Conservation (phyloP, 768 basidiomycete genomes). For the Termitomyces sp. region DNA sequence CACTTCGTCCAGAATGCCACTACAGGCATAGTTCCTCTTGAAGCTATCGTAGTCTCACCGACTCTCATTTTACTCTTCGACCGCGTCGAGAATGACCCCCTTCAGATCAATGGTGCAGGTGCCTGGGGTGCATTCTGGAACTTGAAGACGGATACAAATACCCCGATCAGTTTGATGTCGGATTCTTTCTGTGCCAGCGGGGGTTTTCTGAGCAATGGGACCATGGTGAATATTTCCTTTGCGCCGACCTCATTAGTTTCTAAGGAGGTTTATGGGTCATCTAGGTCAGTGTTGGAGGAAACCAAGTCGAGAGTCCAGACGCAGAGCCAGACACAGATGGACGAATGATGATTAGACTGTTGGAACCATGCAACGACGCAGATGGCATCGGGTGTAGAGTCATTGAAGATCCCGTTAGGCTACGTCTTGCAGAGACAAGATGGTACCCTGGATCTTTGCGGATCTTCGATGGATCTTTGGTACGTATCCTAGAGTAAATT, state of each 20-base stretch:
- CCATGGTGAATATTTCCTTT: slow-evolving; percentile 9
- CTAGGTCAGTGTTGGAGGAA: slow-evolving; percentile 26
- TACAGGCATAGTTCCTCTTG: slow-evolving; percentile 20
- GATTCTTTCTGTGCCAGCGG: slow-evolving; percentile 42
- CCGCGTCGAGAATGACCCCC: slow-evolving; percentile 28
- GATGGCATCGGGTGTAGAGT: slow-evolving; percentile 24
- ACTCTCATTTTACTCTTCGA: slow-evolving; percentile 20
- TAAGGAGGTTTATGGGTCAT: slow-evolving; percentile 1
- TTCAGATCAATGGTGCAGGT: slow-evolving; percentile 34
- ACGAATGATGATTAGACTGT: slow-evolving; percentile 30
- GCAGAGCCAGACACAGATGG: slow-evolving; percentile 23
- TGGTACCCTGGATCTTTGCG: slow-evolving; percentile 38
- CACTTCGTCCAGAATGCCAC: slow-evolving; percentile 21
- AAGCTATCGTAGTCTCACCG: slow-evolving; percentile 22
- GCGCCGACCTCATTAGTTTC: not conserved
- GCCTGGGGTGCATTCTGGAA: slow-evolving; percentile 44
- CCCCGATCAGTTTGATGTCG: slow-evolving; percentile 28
- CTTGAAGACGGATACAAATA: slow-evolving; percentile 31
- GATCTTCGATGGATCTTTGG: slow-evolving; percentile 27
- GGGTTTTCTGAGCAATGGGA: slow-evolving; percentile 36
- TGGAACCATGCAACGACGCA: slow-evolving; percentile 33
- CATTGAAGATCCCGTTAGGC: slow-evolving; percentile 27
- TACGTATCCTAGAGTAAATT: slow-evolving; percentile 1
- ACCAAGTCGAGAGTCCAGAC: slow-evolving; percentile 21
- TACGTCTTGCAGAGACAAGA: slow-evolving; percentile 30